phyloP scores from a whole-genome alignment of 2,329 filamentous ascomycete genomes.

The Penicillium decumbens region DNA sequence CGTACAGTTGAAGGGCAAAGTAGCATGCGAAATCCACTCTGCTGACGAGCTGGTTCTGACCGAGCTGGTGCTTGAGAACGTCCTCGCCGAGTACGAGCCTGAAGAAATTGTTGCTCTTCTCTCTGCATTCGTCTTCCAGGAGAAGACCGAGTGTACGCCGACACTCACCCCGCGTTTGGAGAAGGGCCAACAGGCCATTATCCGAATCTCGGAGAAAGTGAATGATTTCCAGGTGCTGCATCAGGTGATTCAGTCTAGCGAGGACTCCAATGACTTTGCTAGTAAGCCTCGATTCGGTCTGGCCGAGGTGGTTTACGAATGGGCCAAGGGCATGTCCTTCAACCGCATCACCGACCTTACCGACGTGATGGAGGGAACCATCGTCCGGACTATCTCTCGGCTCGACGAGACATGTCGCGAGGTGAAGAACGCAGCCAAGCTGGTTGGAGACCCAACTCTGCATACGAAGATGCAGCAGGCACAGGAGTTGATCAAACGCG shows the following conservation, averaged over 20 bases:
- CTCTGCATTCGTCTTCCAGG: slow-evolving; percentile 94
- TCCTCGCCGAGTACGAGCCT: slow-evolving; percentile 88
- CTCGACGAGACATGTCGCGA: slow-evolving; percentile 95
- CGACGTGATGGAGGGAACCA: slow-evolving; percentile 94
- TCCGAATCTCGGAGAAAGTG: slow-evolving; percentile 86
- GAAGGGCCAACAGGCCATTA: slow-evolving; percentile 75
- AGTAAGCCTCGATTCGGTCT: slow-evolving; percentile 83
- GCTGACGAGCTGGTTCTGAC: slow-evolving; percentile 94
- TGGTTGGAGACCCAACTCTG: slow-evolving; percentile 88
- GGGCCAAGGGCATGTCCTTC: slow-evolving; percentile 96
- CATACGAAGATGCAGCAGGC: slow-evolving; percentile 96
- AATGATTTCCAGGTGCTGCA: slow-evolving; percentile 83
- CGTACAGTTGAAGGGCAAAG: slow-evolving; percentile 95
- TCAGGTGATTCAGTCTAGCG: slow-evolving; percentile 84
- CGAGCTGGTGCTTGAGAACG: slow-evolving; percentile 93
- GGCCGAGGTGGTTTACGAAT: slow-evolving; percentile 97
- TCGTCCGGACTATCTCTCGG: slow-evolving; percentile 88
- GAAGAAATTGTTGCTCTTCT: slow-evolving; percentile 94
- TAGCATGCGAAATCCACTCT: slow-evolving; percentile 96
- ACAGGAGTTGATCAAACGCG: slow-evolving; percentile 95
- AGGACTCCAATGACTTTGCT: slow-evolving; percentile 90
- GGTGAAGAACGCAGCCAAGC: slow-evolving; percentile 92
- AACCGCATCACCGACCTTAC: slow-evolving; percentile 95
- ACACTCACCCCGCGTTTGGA: slow-evolving; percentile 77
- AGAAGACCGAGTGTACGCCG: slow-evolving; percentile 81